Percentiles rank a stretch among this genome's conserved stretches.
Evolutionary conservation across 2,329 filamentous ascomycete species (phyloP).

Genomic region (Lachnellula arida): DNA sequence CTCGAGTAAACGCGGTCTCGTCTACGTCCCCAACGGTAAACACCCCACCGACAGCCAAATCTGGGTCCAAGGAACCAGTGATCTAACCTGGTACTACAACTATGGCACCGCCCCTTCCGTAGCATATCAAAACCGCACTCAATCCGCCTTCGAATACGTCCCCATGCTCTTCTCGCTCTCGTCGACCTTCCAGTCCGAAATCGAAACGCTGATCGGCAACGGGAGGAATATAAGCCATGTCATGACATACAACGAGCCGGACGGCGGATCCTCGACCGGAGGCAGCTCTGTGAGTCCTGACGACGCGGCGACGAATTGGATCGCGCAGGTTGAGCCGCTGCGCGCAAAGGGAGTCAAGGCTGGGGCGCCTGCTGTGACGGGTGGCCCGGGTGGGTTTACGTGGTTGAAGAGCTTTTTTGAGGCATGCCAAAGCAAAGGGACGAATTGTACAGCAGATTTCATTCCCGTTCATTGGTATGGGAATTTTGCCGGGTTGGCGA

Average conservation of each 20-base stretch:
- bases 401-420: constrained; percentile 66
- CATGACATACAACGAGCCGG: constrained; percentile 75
- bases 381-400: constrained; percentile 51
- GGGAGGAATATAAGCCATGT: constrained; percentile 60
- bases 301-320: constrained; percentile 64
- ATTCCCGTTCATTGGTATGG: constrained; percentile 66
- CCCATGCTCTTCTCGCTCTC: constrained; percentile 69
- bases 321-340: constrained; percentile 66
- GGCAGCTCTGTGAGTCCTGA: constrained; percentile 58
- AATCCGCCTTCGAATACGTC: constrained; percentile 64
- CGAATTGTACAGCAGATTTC: constrained; percentile 59
- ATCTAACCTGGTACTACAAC: constrained; percentile 84
- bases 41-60: constrained; percentile 58
- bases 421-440: constrained; percentile 49
- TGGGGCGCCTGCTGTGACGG: constrained; percentile 68
- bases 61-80: constrained; percentile 53
- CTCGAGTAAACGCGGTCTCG: constrained; percentile 63
- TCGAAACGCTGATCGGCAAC: constrained; percentile 50
- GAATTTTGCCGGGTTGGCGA: constrained; percentile 40
- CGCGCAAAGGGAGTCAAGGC: constrained; percentile 55
- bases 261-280: constrained; percentile 50
- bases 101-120: constrained; percentile 56
- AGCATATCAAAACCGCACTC: constrained; percentile 43
- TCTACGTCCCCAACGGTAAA: constrained; percentile 55
- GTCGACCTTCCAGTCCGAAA: constrained; percentile 55